These are phyloP conservation scores for Ceratocystis smalleyi DNA, from an alignment of 2,329 filamentous ascomycete genomes.

Conservation along the genomic window DNA sequence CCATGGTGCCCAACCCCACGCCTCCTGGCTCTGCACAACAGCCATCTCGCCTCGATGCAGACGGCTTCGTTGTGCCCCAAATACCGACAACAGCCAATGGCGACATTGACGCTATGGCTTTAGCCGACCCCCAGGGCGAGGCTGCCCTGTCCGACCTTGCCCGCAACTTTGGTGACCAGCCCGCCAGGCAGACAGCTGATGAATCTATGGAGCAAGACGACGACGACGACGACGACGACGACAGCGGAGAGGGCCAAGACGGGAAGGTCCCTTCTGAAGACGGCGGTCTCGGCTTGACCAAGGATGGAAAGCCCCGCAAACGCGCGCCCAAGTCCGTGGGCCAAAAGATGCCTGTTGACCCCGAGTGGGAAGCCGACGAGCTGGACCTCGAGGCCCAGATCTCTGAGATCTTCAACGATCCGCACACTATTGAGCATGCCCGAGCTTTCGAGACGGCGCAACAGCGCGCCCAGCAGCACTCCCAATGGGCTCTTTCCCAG, in stretches of 20 bases:
- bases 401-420: slow-evolving; percentile 50
- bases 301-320: slow-evolving; percentile 2
- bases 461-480: slow-evolving; percentile 39
- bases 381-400: slow-evolving; percentile 55
- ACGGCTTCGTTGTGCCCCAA: slow-evolving; percentile 52
- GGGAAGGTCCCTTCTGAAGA: slow-evolving; percentile 17
- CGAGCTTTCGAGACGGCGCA: slow-evolving; percentile 43
- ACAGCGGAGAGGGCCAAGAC: neutral
- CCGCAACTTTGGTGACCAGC: slow-evolving; percentile 30
- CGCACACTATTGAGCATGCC: slow-evolving; percentile 39
- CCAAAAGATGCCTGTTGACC: slow-evolving; percentile 39
- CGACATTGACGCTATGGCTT: slow-evolving; percentile 15
- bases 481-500: slow-evolving; percentile 35
- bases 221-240: slow-evolving; percentile 14
- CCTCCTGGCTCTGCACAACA: neutral
- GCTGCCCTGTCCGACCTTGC: slow-evolving; percentile 29
- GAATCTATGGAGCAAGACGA: slow-evolving; percentile 16
- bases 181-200: neutral
- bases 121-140: slow-evolving; percentile 17
- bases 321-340: slow-evolving; percentile 20
- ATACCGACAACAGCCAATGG: slow-evolving; percentile 23
- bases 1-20: neutral
- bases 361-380: slow-evolving; percentile 49
- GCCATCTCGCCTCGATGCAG: slow-evolving; percentile 35
- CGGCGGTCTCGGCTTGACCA: slow-evolving; percentile 16